phyloP scores from a whole-genome alignment of 306 rosid species.

The Cucumis sativus region DNA sequence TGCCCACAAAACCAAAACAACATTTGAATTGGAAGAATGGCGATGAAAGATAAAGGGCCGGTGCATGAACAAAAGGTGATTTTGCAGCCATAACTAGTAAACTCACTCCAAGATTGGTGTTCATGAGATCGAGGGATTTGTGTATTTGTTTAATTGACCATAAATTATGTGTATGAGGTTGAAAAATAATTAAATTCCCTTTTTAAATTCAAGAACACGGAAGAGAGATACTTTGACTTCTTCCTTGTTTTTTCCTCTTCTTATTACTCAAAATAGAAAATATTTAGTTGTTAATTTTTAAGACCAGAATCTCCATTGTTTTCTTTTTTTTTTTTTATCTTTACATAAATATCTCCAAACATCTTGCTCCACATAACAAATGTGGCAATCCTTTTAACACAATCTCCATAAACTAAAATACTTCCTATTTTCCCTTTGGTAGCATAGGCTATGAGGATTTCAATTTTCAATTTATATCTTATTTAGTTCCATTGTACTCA shows the following conservation, averaged over 20 bases:
- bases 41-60: neutral
- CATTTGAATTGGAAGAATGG: neutral
- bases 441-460: too few relatives aligned
- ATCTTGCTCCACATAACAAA: too few relatives aligned
- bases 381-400: too few relatives aligned
- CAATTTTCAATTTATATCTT: too few relatives aligned
- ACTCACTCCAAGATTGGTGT: neutral
- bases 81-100: neutral
- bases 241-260: neutral
- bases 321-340: too few relatives aligned
- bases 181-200: neutral
- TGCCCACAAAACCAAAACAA: neutral
- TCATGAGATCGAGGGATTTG: neutral
- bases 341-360: too few relatives aligned
- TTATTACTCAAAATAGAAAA: neutral
- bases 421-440: too few relatives aligned
- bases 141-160: neutral
- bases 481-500: too few relatives aligned
- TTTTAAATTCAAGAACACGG: neutral
- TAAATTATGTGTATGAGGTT: too few relatives aligned
- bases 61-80: neutral
- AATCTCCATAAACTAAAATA: too few relatives aligned
- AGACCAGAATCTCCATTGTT: neutral
- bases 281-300: neutral
- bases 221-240: too few relatives aligned